phyloP scores from a whole-genome alignment of 306 rosid species.

The Argentina anserina region DNA sequence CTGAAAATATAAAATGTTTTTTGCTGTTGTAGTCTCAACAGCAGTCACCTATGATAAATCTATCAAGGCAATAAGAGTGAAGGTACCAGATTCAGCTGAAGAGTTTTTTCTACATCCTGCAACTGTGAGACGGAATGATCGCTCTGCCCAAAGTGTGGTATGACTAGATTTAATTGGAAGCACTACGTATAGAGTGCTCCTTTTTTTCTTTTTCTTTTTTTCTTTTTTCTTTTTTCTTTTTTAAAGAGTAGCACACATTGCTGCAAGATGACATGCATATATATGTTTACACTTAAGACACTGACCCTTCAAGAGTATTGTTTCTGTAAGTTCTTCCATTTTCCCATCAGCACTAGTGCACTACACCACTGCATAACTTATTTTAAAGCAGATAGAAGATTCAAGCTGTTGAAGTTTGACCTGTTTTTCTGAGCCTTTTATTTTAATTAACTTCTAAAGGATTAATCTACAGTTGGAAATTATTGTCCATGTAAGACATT shows the following conservation, averaged over 20 bases:
- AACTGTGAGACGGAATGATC: conserved; percentile 91
- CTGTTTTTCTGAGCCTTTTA: conserved; percentile 6
- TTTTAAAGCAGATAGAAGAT: conserved; percentile 6
- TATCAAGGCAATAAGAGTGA: conserved; percentile 81
- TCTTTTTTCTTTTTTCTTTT: neutral
- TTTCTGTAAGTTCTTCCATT: conserved; percentile 6
- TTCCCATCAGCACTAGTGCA: neutral
- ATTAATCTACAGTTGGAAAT: conserved; percentile 17
- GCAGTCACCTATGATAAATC: conserved; percentile 90
- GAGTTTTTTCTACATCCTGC: conserved; percentile 96
- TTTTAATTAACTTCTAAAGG: neutral
- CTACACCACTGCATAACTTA: neutral
- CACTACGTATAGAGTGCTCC: neutral
- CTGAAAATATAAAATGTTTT: conserved; percentile 16
- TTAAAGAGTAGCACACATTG: neutral
- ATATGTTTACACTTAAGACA: neutral
- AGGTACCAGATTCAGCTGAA: conserved; percentile 87
- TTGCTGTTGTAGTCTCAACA: conserved; percentile 66
- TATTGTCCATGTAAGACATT: conserved; percentile 15
- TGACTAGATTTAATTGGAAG: conserved; percentile 20
- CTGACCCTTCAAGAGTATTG: conserved; percentile 7
- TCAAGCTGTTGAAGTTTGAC: conserved; percentile 13
- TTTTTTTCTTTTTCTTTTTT: no score
- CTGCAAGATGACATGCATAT: neutral
- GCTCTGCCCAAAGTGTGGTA: conserved; percentile 99